These are phyloP conservation scores for Phellinidium pouzarii DNA, from an alignment of 1,284 basidiomycete genomes.

Conservation along the genomic window DNA sequence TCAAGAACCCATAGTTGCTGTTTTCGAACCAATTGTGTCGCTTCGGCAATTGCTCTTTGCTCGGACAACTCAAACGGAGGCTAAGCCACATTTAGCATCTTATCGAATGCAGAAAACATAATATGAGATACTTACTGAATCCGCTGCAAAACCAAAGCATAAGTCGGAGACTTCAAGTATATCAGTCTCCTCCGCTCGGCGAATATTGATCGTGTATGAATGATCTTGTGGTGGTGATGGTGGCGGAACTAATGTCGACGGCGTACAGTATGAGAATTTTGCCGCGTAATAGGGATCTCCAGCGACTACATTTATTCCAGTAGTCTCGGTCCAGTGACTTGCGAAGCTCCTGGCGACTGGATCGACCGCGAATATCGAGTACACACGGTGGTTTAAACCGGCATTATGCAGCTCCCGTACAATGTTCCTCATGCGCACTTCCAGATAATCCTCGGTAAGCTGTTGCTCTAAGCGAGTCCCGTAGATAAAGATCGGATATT, in stretches of 20 bases:
- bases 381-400: constrained; percentile 36
- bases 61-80: constrained; percentile 45
- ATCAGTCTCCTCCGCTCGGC: constrained; percentile 41
- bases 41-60: constrained; percentile 43
- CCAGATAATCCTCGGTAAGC: constrained; percentile 29
- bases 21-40: constrained; percentile 39
- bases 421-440: constrained; percentile 30
- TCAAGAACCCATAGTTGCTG: constrained; percentile 55
- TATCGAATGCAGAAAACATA: constrained; percentile 2
- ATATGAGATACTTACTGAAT: constrained; percentile 48
- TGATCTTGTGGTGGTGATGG: constrained; percentile 22
- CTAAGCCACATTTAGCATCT: constrained; percentile 27
- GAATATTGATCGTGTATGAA: constrained; percentile 29
- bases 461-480: constrained; percentile 31
- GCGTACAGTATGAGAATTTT: constrained; percentile 49
- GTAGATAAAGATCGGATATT: constrained; percentile 45
- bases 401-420: constrained; percentile 23
- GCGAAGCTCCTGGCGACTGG: constrained; percentile 43
- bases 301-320: constrained; percentile 34
- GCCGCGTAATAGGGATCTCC: constrained; percentile 54
- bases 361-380: constrained; percentile 58
- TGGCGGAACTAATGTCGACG: constrained; percentile 32
- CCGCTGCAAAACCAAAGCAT: constrained; percentile 49
- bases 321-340: constrained; percentile 38
- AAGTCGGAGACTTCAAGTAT: constrained; percentile 37